Evolutionary conservation across 306 rosid genomes (phyloP), one percentile per base, ranked within the genome.

Genomic region (Glycyrrhiza uralensis): DNA sequence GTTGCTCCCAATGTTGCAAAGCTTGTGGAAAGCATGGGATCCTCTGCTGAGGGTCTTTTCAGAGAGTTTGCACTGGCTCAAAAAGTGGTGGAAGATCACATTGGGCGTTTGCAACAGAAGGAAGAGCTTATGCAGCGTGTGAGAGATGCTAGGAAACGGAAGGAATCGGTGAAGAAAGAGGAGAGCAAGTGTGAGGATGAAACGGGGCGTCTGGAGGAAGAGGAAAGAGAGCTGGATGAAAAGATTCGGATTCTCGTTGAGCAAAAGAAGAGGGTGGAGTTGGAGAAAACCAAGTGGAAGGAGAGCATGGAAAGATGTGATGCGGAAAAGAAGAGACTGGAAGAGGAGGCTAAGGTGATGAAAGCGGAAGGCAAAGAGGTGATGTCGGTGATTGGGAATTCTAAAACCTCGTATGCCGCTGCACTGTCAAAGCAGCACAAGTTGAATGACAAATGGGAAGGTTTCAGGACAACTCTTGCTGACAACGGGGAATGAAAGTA

Each of bases 21-120:
- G 45, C 45, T 74, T n/a, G 65, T 63, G 17, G 50, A 62, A 3
- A 65, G 29, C 39, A 63, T 62, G 44, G 15, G 23, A 49, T 62
- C 45, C 54, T 52, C 74, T 30, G 6, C 41, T 41, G 24, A 54
- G 15, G 63, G 42, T 23, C 18, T 65, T 30, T 41, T 75, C 38
- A 29, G 54, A 13, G 51, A 54, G 1, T 75, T 54, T 54, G 36
- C 44, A n/a, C 29, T 2, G 39, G n/a, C 66, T 44, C 32, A 66
- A 30, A 66, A 66, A 9, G 80, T 75, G 29, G 80, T 75, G 6
- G 47, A 65, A 11, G 73, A 65, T 57, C 59, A 75, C 66, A 41
- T 19, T 18, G 42, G 54, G 17, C 26, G 4, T 33, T 75, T 65
- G 58, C 47, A 41, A 29, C 66, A 65, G 30, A 65, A 6, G 30